Evolutionary conservation across 768 basidiomycete species (phyloP).

Genomic region (Leccinum boreale): DNA sequence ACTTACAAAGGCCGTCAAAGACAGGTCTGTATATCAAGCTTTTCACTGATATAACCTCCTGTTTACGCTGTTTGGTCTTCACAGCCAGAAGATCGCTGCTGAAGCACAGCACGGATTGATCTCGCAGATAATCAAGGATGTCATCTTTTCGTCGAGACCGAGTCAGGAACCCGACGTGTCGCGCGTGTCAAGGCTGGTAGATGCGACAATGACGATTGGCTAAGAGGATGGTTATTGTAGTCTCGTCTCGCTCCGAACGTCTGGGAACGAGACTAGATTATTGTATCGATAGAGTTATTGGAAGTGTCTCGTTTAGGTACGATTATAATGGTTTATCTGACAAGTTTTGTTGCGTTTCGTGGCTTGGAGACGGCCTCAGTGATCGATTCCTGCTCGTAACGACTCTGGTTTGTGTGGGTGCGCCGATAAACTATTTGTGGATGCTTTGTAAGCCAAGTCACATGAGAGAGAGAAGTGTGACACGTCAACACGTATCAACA

Average conservation of each 20-base stretch:
- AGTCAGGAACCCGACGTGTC: constrained; percentile 21
- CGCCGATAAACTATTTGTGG: no score
- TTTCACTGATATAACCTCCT: background rate
- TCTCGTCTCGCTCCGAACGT: background rate
- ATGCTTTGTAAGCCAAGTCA: background rate
- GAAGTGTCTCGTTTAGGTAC: background rate
- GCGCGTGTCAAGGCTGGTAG: constrained; percentile 30
- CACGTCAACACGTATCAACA: constrained; percentile 27
- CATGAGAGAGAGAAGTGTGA: constrained; percentile 17
- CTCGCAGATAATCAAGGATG: constrained; percentile 89
- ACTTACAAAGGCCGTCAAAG: constrained; percentile 84
- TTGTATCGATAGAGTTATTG: constrained; percentile 1
- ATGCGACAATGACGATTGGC: constrained; percentile 35
- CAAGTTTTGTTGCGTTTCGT: background rate
- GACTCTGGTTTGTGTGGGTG: no score
- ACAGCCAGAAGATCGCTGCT: constrained; percentile 81
- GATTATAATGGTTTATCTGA: background rate
- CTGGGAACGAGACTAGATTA: background rate
- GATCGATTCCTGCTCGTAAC: no score
- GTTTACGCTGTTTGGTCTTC: background rate
- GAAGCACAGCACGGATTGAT: constrained; percentile 95
- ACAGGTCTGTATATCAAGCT: constrained; percentile 54
- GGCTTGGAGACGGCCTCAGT: background rate
- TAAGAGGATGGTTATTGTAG: background rate
- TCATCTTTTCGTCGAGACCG: constrained; percentile 70